Evolutionary conservation across 2,329 filamentous ascomycete genomes (phyloP), one percentile per base, ranked within the genome.

Genomic region (Ascochyta clinopodiicola): DNA sequence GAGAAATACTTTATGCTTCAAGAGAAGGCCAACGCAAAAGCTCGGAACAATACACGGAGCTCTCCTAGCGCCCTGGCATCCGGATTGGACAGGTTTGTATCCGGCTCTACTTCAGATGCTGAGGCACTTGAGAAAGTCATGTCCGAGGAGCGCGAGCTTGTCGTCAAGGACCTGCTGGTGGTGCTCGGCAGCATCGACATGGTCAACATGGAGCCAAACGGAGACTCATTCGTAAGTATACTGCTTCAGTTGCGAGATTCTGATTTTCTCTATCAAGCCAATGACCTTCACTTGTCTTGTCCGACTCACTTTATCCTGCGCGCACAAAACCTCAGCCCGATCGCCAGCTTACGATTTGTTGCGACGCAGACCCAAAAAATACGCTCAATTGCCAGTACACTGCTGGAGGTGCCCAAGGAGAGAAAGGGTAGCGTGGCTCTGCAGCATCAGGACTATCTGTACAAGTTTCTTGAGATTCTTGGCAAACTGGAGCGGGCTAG

Each of bases 1-100:
- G 91, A 96, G 72, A 88, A 92, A 61, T 96, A 94, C 76, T 91
- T 91, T 74, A 87, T 87, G 64, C 81, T 95, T 1, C 86, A 87
- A 34, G 89, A 92, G 48, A 84, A 87, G 1, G 85, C 62, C 19
- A 65, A 63, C n/a, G 57, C 59, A 19, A 77, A 84, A 37, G 72
- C 78, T 17, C 77, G 82, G 54, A 76, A 80, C 54, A 74, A 78
- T 7, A 65, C 77, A 37, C 72, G 75, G 42, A 67, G 63, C 47
- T 67, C 66, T 2, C 61, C 67, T 4, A 61, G 59, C 17, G 56
- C 52, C 1, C 61, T 73, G 4, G 56, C 66, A 4, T 52, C 62
- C 6, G 73, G 72, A n/a, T 42, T 75, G 6, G 70, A 74, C 44
- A 67, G 62, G 21, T 56, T 72, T n/a, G 29, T 73, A 31, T 48